Evolutionary conservation across 495 filamentous ascomycete species (phyloP), one percentile per base, ranked within the genome.

Genomic region (Clohesyomyces aquaticus): DNA sequence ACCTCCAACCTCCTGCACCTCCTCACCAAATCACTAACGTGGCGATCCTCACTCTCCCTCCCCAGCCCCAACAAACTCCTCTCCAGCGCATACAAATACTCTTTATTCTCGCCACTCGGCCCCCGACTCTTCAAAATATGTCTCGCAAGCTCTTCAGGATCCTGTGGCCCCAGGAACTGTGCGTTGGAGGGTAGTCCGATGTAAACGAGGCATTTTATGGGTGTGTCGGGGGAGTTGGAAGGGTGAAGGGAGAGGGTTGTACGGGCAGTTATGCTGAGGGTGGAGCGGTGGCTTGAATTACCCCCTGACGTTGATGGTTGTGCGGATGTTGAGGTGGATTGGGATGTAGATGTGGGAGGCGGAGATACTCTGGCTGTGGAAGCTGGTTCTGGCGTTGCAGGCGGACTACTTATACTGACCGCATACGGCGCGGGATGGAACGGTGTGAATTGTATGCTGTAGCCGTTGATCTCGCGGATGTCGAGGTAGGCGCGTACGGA

Each of bases 391-490:
- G 28, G 79, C 71, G 19, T 73, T 77, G 55, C 52, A 23, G 55
- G 79, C 70, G 12, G 82, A 78, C 10, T 49, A 18, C 41, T 29
- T 1, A 50, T 55, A 9, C 28, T 47, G 3, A 50, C 53, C 6
- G 32, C 23, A 51, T 53, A 63, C 21, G 47, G 35, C 10, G 63
- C 35, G 9, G 88, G 83, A 71, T 90, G 79, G 75, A 96, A 96
- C 1, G 87, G 85, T 21, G 90, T 93, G 75, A 90, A 90, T 72
- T 95, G 91, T 65, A 94, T 91, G 29, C 84, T 89, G 73, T 98
- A 98, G 6, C 95, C 95, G 73, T 98, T 94, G 68, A 97, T 96
- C 77, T 99, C 95, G 14, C 95, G 88, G 59, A 96, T 92, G 72
- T 98, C 93, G 35, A 99, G 91, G 74, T 97, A 93, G 55, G 88